Evolutionary conservation across 495 filamentous ascomycete genomes (phyloP).

Genomic region (Aspergillus cavernicola): DNA sequence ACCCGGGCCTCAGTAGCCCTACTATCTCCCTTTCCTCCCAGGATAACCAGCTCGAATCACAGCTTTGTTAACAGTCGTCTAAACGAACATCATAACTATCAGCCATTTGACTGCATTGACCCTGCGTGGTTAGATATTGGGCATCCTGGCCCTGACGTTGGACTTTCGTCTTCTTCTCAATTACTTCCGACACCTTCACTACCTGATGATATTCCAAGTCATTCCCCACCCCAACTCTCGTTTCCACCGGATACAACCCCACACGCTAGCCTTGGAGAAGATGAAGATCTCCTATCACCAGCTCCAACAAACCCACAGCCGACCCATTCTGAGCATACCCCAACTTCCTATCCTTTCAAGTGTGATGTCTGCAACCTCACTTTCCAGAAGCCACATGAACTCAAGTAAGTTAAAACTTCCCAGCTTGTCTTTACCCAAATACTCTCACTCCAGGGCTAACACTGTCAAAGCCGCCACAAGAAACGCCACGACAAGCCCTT

Average conservation of each 20-base stretch:
- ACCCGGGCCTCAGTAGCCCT: neutral
- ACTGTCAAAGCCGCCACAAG: neutral
- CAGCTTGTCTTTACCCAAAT: neutral
- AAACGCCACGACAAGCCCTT: neutral
- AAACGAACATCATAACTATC: neutral
- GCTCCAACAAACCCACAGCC: neutral
- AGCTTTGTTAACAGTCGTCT: neutral
- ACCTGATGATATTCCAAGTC: neutral
- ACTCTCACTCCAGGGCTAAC: neutral
- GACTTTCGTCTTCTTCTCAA: neutral
- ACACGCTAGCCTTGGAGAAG: neutral
- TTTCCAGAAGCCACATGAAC: neutral
- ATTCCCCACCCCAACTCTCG: neutral
- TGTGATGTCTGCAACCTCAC: neutral
- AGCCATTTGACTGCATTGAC: neutral
- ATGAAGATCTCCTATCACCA: neutral
- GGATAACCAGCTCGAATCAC: neutral
- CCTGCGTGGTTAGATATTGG: constrained; percentile 1
- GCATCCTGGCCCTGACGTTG: neutral
- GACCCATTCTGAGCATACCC: neutral
- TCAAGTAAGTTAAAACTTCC: neutral
- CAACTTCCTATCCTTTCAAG: neutral
- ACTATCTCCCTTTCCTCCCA: neutral
- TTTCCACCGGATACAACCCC: neutral
- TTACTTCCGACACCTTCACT: neutral